phyloP scores from a whole-genome alignment of 352 stramenopile species.

The Phytophthora macrochlamydospora region DNA sequence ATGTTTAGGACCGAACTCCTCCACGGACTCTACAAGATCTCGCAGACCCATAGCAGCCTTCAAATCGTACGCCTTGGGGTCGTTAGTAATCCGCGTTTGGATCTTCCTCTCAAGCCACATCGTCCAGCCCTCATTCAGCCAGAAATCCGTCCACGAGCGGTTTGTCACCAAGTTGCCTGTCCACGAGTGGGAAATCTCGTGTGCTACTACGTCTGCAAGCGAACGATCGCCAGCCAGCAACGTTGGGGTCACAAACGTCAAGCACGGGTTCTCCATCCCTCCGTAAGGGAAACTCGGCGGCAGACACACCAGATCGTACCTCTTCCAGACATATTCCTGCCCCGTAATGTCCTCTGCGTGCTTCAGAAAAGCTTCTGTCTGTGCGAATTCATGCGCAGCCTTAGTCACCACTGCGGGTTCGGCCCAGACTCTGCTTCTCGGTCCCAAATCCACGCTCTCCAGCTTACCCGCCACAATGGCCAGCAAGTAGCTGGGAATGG shows the following conservation, averaged over 20 bases:
- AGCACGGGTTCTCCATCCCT: constrained; percentile 77
- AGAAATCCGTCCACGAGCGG: constrained; percentile 95
- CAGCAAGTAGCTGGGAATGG: constrained; percentile 95
- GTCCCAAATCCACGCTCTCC: constrained; percentile 84
- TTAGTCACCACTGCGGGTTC: constrained; percentile 93
- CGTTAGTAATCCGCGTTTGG: constrained; percentile 64
- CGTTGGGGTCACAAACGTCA: constrained; percentile 97
- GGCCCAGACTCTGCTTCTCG: constrained; percentile 89
- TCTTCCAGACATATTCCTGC: constrained; percentile 93
- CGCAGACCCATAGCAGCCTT: constrained; percentile 51
- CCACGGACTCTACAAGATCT: constrained; percentile 41
- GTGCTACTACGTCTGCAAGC: constrained; percentile 95
- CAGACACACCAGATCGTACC: constrained; percentile 97
- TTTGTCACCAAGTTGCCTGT: constrained; percentile 98
- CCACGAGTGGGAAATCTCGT: constrained; percentile 97
- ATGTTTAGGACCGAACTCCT: constrained; percentile 57
- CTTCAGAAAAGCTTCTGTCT: constrained; percentile 94
- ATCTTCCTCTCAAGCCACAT: constrained; percentile 97
- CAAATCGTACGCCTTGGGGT: constrained; percentile 52
- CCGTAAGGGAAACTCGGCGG: constrained; percentile 92
- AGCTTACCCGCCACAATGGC: constrained; percentile 93
- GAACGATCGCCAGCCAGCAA: constrained; percentile 93
- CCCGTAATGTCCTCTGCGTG: constrained; percentile 92
- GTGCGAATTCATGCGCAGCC: constrained; percentile 93
- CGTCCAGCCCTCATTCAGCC: constrained; percentile 98